Conservation (phyloP, 306 rosid genomes). For the Medicago truncatula region MtrunA17r5.0-ANR NC_053048.1:5127501-5128000, state of each 20-base stretch:
- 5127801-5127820: conserved; percentile 85
- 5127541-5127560: too few species aligned
- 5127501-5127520: too few species aligned
- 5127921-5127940: conserved; percentile 90
- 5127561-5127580: too few species aligned
- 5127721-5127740: conserved; percentile 90
- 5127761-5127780: conserved; percentile 70
- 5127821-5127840: conserved; percentile 76
- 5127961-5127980: conserved; percentile 71
- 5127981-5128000: conserved; percentile 74
- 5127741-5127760: conserved; percentile 81
- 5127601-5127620: too few species aligned
- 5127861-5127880: conserved; percentile 80
- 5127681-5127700: conserved; percentile 35
- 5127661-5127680: too few species aligned
- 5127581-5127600: too few species aligned
- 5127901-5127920: conserved; percentile 75
- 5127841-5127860: conserved; percentile 84
- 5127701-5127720: conserved; percentile 93
- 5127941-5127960: conserved; percentile 79
- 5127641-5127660: too few species aligned
- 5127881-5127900: conserved; percentile 70
- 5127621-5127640: too few species aligned
- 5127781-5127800: conserved; percentile 74
- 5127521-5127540: too few species aligned